Evolutionary conservation across 2,329 filamentous ascomycete genomes (phyloP).

Genomic region (Trichoderma cornu-damae): DNA sequence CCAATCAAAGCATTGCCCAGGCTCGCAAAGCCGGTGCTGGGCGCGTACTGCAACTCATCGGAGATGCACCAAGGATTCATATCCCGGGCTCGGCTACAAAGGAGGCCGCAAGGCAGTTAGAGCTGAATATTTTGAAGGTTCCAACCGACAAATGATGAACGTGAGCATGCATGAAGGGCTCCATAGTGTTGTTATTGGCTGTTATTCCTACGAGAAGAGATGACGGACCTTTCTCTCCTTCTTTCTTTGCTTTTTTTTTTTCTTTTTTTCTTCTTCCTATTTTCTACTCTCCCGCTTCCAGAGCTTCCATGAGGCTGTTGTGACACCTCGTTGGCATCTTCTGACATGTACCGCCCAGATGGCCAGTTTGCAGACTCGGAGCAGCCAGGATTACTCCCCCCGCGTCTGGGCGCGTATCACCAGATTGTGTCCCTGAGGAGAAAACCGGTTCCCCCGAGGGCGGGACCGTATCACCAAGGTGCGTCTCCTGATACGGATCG

Average conservation of each 20-base stretch:
- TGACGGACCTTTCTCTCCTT: neutral
- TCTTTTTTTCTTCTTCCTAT: no score
- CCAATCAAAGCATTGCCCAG: neutral
- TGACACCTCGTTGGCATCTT: neutral
- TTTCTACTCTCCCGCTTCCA: neutral
- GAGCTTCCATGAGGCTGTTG: neutral
- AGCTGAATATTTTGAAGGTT: neutral
- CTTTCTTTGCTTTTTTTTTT: no score
- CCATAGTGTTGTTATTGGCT: neutral
- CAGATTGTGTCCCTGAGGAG: conserved; percentile 6
- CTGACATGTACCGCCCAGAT: neutral
- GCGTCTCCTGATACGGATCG: neutral
- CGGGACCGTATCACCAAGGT: conserved; percentile 13
- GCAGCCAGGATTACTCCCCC: neutral
- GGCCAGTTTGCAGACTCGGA: neutral
- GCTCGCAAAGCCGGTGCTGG: neutral
- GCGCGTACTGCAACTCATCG: neutral
- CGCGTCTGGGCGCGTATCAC: conserved; percentile 12
- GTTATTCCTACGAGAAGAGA: neutral
- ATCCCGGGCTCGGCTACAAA: neutral
- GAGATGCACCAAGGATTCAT: conserved; percentile 4
- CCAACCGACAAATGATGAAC: no score
- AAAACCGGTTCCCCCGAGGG: neutral
- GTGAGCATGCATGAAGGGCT: neutral
- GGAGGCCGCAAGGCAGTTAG: neutral